These are phyloP conservation scores for Glycine soja DNA, from an alignment of 306 rosid genomes.

Conservation along the genomic window DNA sequence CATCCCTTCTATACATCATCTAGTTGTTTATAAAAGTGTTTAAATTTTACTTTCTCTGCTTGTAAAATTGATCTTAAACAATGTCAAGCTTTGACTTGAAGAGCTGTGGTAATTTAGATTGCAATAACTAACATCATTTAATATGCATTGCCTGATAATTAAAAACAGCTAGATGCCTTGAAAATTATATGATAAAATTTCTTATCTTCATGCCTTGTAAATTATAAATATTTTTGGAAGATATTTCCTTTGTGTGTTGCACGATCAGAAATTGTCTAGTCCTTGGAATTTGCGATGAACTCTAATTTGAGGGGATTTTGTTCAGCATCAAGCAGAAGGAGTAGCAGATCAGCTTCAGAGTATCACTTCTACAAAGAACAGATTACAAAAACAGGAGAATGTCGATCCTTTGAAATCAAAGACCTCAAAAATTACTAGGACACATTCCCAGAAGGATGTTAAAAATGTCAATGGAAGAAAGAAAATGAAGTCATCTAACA, in stretches of 20 bases:
- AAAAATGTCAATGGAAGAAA: constrained; percentile 44
- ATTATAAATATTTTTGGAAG: background rate
- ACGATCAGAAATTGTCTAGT: constrained; percentile 6
- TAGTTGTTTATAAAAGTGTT: no score
- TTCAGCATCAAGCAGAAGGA: constrained; percentile 55
- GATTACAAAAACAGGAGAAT: constrained; percentile 50
- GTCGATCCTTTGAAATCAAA: constrained; percentile 51
- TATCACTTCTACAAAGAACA: constrained; percentile 43
- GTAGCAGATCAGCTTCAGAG: constrained; percentile 46
- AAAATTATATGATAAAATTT: background rate
- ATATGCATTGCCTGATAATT: background rate
- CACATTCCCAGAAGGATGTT: constrained; percentile 40
- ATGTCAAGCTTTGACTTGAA: no score
- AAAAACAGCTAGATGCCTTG: background rate
- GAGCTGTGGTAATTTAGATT: no score
- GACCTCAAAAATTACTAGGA: constrained; percentile 45
- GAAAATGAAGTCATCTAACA: constrained; percentile 53
- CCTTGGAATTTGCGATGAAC: constrained; percentile 2
- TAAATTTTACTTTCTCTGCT: no score
- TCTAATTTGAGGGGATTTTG: constrained; percentile 37
- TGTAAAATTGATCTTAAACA: no score
- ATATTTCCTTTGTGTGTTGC: background rate
- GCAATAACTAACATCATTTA: background rate
- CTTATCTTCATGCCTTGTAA: background rate
- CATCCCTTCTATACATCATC: background rate